Conservation (phyloP, 306 rosid species). For the Clitoria ternatea region DNA sequence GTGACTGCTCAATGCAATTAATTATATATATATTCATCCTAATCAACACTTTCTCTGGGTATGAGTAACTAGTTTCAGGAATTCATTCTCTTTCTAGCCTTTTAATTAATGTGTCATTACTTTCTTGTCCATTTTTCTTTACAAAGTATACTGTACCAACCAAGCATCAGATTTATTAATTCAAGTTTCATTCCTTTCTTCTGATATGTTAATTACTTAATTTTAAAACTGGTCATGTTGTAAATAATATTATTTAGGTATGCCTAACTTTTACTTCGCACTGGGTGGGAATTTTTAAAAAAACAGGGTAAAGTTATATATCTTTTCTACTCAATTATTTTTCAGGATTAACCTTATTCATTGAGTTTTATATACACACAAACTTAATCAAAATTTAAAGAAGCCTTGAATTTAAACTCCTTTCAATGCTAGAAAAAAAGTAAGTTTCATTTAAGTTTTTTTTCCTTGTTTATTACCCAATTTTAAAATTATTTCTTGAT, state of each 20-base stretch:
- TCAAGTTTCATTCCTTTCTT: neutral
- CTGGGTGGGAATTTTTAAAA: neutral
- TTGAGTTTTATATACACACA: no score
- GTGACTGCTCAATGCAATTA: neutral
- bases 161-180: neutral
- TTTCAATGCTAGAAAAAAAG: no score
- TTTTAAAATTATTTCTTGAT: no score
- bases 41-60: neutral
- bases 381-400: no score
- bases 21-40: neutral
- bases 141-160: neutral
- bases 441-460: no score
- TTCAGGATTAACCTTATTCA: no score
- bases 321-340: neutral
- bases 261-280: neutral
- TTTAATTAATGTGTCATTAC: constrained; percentile 1
- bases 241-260: neutral
- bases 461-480: no score
- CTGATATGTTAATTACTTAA: neutral
- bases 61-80: neutral
- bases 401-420: no score
- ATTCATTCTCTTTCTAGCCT: neutral
- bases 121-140: neutral
- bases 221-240: neutral
- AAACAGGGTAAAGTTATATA: neutral